A percentile compares a stretch with the other conserved stretches of the same genome.
phyloP scores from a whole-genome alignment of 2,329 filamentous ascomycete genomes.

The Ceratocystis albifundus region DNA sequence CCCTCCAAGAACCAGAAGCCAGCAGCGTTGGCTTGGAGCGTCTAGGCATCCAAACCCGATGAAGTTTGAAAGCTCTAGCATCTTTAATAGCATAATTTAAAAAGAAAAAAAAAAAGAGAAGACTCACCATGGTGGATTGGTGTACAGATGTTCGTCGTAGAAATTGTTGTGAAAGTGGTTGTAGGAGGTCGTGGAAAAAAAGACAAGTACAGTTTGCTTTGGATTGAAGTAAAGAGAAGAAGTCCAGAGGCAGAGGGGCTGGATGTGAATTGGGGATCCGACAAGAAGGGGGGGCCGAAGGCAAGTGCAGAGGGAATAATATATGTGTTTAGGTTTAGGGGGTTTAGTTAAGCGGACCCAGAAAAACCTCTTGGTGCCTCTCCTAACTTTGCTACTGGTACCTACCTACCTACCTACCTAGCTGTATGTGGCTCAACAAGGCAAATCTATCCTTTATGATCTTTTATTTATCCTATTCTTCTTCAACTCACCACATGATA shows the following conservation, averaged over 20 bases:
- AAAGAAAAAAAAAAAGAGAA: not conserved
- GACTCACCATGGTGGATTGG: constrained; percentile 22
- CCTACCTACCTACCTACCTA: no score
- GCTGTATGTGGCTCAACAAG: not conserved
- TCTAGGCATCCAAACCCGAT: not conserved
- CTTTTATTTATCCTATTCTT: no score
- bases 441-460: not conserved
- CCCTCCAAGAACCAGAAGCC: not conserved
- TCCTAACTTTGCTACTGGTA: not conserved
- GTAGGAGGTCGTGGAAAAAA: not conserved
- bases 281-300: not conserved
- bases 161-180: not conserved
- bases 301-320: constrained; percentile 7
- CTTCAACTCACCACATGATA: not conserved
- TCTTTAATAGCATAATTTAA: not conserved
- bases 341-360: not conserved
- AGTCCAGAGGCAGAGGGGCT: constrained; percentile 8
- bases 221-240: not conserved
- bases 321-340: constrained; percentile 4
- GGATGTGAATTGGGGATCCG: not conserved
- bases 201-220: not conserved
- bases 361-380: constrained; percentile 10
- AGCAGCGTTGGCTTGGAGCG: not conserved
- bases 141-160: not conserved
- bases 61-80: not conserved